These are phyloP conservation scores for Podospora pseudopauciseta DNA, from an alignment of 495 filamentous ascomycete genomes.

Conservation along the genomic window DNA sequence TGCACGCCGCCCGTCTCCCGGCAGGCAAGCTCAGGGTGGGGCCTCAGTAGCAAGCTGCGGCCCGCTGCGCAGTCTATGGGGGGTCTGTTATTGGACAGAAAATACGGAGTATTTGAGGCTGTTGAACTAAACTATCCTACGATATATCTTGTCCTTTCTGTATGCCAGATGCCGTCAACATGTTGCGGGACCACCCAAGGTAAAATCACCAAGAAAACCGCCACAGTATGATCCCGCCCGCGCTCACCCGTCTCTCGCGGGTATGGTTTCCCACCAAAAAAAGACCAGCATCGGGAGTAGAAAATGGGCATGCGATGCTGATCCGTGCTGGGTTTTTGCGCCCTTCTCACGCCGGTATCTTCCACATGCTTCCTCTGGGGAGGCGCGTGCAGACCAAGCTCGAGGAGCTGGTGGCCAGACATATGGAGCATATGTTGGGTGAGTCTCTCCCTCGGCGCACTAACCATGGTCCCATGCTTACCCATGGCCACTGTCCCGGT, in stretches of 20 bases:
- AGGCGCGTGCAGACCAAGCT: conserved; percentile 85
- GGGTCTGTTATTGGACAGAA: background rate
- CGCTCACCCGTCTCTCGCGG: conserved; percentile 55
- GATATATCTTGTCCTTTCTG: background rate
- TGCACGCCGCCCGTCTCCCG: background rate
- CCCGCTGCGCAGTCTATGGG: background rate
- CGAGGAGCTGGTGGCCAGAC: conserved; percentile 77
- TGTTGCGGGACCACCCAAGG: too few species aligned
- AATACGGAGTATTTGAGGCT: too few species aligned
- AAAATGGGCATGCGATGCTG: conserved; percentile 71
- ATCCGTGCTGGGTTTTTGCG: conserved; percentile 76
- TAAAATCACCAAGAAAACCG: background rate
- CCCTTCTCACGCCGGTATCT: conserved; percentile 85
- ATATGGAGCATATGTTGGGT: conserved; percentile 77
- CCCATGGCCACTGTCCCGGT: background rate
- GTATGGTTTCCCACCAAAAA: conserved; percentile 77
- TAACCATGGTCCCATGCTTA: background rate
- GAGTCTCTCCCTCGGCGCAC: conserved; percentile 20
- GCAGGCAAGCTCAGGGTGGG: background rate
- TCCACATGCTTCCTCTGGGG: conserved; percentile 90
- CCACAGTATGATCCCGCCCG: conserved; percentile 22
- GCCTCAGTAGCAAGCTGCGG: background rate
- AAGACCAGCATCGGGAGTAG: conserved; percentile 49
- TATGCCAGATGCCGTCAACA: background rate
- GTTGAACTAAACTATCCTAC: background rate